These are phyloP conservation scores for Elasticomyces elasticus DNA, from an alignment of 495 filamentous ascomycete species.

Conservation along the genomic window DNA sequence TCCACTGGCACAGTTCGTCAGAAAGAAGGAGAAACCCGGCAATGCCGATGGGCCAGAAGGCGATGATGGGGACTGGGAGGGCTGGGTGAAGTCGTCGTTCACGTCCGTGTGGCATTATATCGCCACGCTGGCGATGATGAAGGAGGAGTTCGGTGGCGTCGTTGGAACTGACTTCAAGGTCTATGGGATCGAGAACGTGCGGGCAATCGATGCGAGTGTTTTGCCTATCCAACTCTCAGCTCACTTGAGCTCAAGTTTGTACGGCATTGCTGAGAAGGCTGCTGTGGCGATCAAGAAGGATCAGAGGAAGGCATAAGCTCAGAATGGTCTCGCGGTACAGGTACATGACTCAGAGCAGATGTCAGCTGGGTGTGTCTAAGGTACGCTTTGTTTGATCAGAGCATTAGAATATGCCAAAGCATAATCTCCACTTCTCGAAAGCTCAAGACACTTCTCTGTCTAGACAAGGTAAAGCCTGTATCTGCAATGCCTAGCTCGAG, in stretches of 20 bases:
- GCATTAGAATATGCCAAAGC: no score
- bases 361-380: no score
- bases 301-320: no score
- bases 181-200: conserved; percentile 19
- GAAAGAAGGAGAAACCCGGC: conserved; percentile 23
- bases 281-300: conserved; percentile 11
- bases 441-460: no score
- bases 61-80: conserved; percentile 16
- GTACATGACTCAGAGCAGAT: no score
- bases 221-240: conserved; percentile 16
- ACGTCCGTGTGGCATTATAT: conserved; percentile 31
- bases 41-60: conserved; percentile 16
- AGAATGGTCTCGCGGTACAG: no score
- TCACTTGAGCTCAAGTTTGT: conserved; percentile 19
- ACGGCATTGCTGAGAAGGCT: conserved; percentile 23
- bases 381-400: no score
- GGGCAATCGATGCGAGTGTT: conserved; percentile 23
- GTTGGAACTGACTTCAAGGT: conserved; percentile 18
- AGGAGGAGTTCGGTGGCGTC: conserved; percentile 19
- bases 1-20: conserved; percentile 27
- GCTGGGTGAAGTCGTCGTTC: conserved; percentile 22
- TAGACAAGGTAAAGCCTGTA: no score
- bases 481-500: no score
- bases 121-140: conserved; percentile 15
- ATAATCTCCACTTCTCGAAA: no score